Base-by-base conservation (phyloP, 768 basidiomycete genomes). In the Russula griseocarnosa region DNA sequence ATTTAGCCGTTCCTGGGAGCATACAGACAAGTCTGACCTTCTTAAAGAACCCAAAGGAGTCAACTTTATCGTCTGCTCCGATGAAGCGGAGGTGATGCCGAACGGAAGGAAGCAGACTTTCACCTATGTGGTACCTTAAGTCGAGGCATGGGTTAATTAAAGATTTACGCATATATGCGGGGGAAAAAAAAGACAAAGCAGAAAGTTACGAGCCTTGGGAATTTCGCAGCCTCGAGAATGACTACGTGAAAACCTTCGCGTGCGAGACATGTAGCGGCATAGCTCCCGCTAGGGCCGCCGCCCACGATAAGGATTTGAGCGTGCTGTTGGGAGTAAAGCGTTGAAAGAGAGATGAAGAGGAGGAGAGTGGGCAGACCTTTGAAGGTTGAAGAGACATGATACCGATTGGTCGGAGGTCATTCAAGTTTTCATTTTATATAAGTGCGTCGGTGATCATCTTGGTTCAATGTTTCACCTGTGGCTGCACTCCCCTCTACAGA, bases 221-320 rank as follows among this genome's bases (percentile, higher is more conserved):
- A 86, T 51, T 80, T 76, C 24, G 77, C 76, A 18, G 80, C 77
- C 69, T 87, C 85, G 24, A 86, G 71, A 55, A 86, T 65, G 18
- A 82, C 79, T 28, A 87, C 86, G 49, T 83, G 77, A 52, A 83
- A 69, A 4, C 84, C 83, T 69, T 86, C 85, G n/a, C 79, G 73
- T 11, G 82, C 81, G 6, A 86, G 77, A 32, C 76, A 78, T 6
- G 82, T 72, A 2, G 85, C 83, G n/a, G 82, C 74, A 63, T 81
- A 86, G 65, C 78, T 79, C 32, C 85, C 85, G 8, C 77, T 81
- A 0, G 85, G 85, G 18, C 85, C 85, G 55, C 85, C 85, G 10
- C 85, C 85, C 14, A 86, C 73, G 36, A 86, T 79, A 46, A 82
- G 78, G 60, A 83, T 63, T 52, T 75, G 73, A 16, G 74, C 62